phyloP scores from a whole-genome alignment of 2,329 filamentous ascomycete species.

The Triangularia setosa region DNA sequence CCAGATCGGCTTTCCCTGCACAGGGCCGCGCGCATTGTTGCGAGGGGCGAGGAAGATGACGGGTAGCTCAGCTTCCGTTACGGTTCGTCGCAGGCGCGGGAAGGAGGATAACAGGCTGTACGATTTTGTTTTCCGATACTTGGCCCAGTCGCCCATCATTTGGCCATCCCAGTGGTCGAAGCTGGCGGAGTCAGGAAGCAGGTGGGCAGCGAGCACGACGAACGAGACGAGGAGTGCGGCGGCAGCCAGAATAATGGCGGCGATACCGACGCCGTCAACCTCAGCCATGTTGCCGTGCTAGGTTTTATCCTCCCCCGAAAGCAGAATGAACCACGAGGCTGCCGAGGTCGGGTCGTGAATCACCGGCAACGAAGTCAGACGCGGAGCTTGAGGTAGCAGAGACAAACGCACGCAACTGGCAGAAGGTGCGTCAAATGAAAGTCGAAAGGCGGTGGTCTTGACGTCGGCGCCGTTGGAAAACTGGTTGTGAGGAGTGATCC shows the following conservation, averaged over 20 bases:
- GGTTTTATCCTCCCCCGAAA: not conserved
- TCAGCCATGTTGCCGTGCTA: not conserved
- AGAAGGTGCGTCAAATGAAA: not conserved
- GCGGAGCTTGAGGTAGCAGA: not conserved
- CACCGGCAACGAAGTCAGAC: not conserved
- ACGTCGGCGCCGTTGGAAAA: not conserved
- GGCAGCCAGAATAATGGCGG: not conserved
- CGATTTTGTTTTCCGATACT: not conserved
- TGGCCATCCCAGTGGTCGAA: not conserved
- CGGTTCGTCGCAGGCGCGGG: not conserved
- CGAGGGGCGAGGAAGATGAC: not conserved
- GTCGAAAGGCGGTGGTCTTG: not conserved
- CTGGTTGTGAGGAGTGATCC: not conserved
- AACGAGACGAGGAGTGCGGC: not conserved
- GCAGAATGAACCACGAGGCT: not conserved
- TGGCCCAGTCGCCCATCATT: not conserved
- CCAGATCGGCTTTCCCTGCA: not conserved
- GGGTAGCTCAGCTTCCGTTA: not conserved
- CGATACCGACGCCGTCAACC: not conserved
- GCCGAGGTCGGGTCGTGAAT: not conserved
- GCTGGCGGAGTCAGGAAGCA: not conserved
- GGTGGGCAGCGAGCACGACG: not conserved
- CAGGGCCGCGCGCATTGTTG: not conserved
- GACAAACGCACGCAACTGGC: not conserved
- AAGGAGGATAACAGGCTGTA: not conserved